Base-by-base conservation (phyloP, 2,329 filamentous ascomycete species). In the Phaeophleospora eucalypticola region DNA sequence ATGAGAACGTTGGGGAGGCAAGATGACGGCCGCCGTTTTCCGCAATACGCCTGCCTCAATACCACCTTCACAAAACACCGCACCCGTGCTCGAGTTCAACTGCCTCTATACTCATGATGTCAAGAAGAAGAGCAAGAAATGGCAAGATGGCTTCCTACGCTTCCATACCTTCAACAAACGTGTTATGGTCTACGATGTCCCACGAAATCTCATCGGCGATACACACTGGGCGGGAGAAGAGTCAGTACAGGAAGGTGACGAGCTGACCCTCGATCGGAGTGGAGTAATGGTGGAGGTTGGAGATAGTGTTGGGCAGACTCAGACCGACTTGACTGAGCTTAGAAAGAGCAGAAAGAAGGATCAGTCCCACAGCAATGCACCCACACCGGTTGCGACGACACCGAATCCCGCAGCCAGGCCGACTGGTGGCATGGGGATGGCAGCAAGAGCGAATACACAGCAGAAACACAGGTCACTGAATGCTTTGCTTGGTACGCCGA, bases 141-240 rank as follows among this genome's bases (percentile, higher is more conserved):
- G 90, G 90, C 88, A 95, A 61, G 90, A 96, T 83, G 90, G 91
- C 29, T 82, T 82, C 42, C 79, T 96, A 51, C 86, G 85, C 54
- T 95, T 85, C 55, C 90, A 96, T 63, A 85, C 86, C 0, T 95
- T 95, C 78, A 96, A 96, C 71, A 87, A 83, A 63, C 82, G 88
- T 3, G 74, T 93, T 49, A 94, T 96, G 87, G 87, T 94, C 4
- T 91, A 93, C 59, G 89, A 95, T 65, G 82, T 87, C 38, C 74
- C 80, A 2, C 82, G 86, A 0, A 88, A 90, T 64, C 88, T 84
- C 55, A 78, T 96, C 20, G 90, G 89, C 2, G 90, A 95, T 65
- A 81, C 82, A 24, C 88, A 95, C 68, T 93, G 87, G 83, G 81
- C 82, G 36, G 77, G 82, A 37, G 77, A 79, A 43, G 78, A 77